A percentile compares a stretch with the other conserved stretches of the same genome.
These are phyloP conservation scores for Solanum dulcamara DNA, from an alignment of 257 asterid genomes.

Conservation along the genomic window DNA sequence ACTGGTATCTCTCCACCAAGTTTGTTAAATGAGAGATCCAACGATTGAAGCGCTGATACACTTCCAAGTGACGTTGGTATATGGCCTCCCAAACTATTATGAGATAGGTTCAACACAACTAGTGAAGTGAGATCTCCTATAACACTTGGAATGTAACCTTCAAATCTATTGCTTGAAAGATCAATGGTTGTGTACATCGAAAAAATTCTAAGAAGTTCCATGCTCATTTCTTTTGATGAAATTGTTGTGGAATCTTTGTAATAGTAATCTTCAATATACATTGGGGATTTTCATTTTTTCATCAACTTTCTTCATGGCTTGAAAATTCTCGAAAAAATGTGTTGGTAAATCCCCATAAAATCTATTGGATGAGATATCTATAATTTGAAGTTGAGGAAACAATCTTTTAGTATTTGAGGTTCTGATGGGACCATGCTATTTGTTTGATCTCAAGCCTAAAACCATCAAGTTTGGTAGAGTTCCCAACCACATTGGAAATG, in stretches of 20 bases:
- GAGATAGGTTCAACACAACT: neutral
- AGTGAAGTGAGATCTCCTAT: neutral
- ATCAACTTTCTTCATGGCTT: neutral
- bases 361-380: neutral
- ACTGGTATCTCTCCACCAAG: neutral
- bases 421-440: neutral
- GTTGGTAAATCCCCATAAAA: neutral
- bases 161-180: neutral
- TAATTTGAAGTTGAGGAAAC: neutral
- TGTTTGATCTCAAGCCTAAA: neutral
- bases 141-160: neutral
- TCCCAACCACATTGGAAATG: constrained; percentile 2
- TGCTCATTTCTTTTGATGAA: neutral
- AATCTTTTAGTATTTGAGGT: neutral
- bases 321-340: neutral
- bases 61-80: neutral
- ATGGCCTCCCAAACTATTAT: neutral
- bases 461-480: neutral
- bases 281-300: neutral
- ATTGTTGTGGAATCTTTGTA: neutral
- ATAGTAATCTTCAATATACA: neutral
- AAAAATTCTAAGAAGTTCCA: neutral
- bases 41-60: neutral
- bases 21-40: neutral
- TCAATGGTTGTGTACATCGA: neutral